These are phyloP conservation scores for Paecilomyces sp. DNA, from an alignment of 2,329 filamentous ascomycete genomes.

Conservation along the genomic window DNA sequence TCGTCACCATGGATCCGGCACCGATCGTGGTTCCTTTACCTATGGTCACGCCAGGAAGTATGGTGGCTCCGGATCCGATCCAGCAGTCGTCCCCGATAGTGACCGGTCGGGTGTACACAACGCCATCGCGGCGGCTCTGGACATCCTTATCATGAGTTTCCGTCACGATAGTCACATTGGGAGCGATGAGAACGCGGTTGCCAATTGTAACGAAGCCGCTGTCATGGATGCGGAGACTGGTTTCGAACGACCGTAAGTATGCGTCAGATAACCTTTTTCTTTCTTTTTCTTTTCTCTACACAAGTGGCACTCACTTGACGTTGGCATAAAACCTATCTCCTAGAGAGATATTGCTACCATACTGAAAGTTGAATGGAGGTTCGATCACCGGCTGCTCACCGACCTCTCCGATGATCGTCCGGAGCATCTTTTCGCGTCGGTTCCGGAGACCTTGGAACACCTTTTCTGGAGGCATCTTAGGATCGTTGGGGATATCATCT, in stretches of 20 bases:
- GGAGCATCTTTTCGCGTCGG: conserved; percentile 7
- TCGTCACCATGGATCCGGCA: conserved; percentile 25
- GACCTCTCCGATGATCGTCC: conserved; percentile 8
- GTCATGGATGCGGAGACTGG: conserved; percentile 34
- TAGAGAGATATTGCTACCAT: conserved; percentile 57
- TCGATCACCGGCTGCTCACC: conserved; percentile 40
- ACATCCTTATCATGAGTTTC: conserved; percentile 45
- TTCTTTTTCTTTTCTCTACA: no score
- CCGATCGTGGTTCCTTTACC: conserved; percentile 28
- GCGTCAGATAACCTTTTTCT: neutral
- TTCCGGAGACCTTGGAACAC: conserved; percentile 5
- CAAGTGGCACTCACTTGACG: conserved; percentile 6
- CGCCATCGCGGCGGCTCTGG: conserved; percentile 33
- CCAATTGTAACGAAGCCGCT: conserved; percentile 44
- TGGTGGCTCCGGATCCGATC: conserved; percentile 37
- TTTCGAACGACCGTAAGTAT: neutral
- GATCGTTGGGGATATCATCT: conserved; percentile 7
- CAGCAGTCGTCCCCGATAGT: conserved; percentile 38
- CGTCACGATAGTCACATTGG: conserved; percentile 43
- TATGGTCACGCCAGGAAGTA: conserved; percentile 30
- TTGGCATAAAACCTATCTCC: conserved; percentile 53
- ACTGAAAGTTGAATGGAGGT: conserved; percentile 55
- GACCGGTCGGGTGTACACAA: conserved; percentile 41
- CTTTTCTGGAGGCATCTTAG: conserved; percentile 5
- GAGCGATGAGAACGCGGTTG: conserved; percentile 43